phyloP scores from a whole-genome alignment of 2,329 filamentous ascomycete species.

The Ascosphaera aggregata region DNA sequence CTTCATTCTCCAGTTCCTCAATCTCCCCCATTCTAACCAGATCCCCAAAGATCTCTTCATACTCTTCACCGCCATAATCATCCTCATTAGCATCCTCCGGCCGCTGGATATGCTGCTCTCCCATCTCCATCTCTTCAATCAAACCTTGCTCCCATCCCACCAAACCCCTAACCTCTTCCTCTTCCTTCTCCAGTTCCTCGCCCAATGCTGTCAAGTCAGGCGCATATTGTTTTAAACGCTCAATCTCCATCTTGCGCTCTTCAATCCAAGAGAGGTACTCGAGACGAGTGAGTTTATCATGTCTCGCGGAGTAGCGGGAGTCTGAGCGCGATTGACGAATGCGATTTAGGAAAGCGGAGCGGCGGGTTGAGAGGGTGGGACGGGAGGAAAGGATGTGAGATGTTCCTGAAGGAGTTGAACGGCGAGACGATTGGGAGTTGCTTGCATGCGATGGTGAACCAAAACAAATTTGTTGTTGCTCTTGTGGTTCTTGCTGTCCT shows the following conservation, averaged over 20 bases:
- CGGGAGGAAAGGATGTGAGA: background rate
- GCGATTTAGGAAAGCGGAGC: constrained; percentile 19
- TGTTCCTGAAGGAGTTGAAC: background rate
- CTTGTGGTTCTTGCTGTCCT: background rate
- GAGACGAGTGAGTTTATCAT: background rate
- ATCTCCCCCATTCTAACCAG: background rate
- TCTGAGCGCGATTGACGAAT: constrained; percentile 6
- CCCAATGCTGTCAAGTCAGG: background rate
- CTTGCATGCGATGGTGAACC: background rate
- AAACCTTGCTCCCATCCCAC: constrained; percentile 16
- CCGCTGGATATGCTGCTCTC: constrained; percentile 17
- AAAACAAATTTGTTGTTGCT: background rate
- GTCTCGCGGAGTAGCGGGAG: background rate
- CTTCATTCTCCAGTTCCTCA: background rate
- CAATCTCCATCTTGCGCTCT: background rate
- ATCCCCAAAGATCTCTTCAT: background rate
- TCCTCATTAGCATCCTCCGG: constrained; percentile 8
- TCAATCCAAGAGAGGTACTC: background rate
- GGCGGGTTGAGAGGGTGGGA: constrained; percentile 7
- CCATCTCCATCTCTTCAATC: constrained; percentile 13
- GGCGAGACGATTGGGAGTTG: background rate
- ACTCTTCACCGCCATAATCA: constrained; percentile 5
- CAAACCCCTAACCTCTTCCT: constrained; percentile 17
- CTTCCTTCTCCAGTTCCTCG: constrained; percentile 10
- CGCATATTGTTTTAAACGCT: background rate